Percentiles rank a stretch among this genome's conserved stretches.
These are phyloP conservation scores for Ogataea zsoltii DNA, from an alignment of 805 yeast genomes.

Conservation along the genomic window DNA sequence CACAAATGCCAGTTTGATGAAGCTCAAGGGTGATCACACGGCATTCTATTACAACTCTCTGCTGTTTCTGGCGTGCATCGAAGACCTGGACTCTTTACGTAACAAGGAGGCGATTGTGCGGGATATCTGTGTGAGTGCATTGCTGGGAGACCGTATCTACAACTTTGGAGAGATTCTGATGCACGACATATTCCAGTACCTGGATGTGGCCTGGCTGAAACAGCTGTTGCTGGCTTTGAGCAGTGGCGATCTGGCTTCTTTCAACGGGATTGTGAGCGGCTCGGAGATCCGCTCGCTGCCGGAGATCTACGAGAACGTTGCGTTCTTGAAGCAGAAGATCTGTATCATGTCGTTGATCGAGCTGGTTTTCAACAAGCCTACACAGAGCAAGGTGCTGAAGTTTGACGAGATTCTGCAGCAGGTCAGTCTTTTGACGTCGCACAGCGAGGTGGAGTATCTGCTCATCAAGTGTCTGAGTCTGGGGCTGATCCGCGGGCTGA, in stretches of 20 bases:
- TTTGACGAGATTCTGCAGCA: slow-evolving; percentile 69
- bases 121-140: slow-evolving; percentile 82
- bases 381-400: slow-evolving; percentile 69
- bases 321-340: slow-evolving; percentile 83
- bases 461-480: slow-evolving; percentile 89
- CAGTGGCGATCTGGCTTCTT: slow-evolving; percentile 70
- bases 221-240: slow-evolving; percentile 70
- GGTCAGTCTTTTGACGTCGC: slow-evolving; percentile 61
- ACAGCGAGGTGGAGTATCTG: slow-evolving; percentile 82
- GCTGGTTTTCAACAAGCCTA: slow-evolving; percentile 73
- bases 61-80: slow-evolving; percentile 77
- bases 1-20: slow-evolving; percentile 74
- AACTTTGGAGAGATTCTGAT: slow-evolving; percentile 93
- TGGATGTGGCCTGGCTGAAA: slow-evolving; percentile 63
- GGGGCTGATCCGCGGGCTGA: slow-evolving; percentile 81
- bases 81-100: slow-evolving; percentile 42
- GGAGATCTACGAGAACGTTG: slow-evolving; percentile 51
- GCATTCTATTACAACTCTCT: slow-evolving; percentile 78
- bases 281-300: slow-evolving; percentile 18
- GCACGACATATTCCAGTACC: slow-evolving; percentile 71
- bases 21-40: slow-evolving; percentile 76
- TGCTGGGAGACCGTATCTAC: slow-evolving; percentile 88
- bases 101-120: slow-evolving; percentile 49
- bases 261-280: slow-evolving; percentile 43
- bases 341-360: slow-evolving; percentile 91